Percentiles rank a stretch among this genome's conserved stretches.
Conservation (phyloP, 768 basidiomycete species). For the Lactifluus subvellereus region DNA sequence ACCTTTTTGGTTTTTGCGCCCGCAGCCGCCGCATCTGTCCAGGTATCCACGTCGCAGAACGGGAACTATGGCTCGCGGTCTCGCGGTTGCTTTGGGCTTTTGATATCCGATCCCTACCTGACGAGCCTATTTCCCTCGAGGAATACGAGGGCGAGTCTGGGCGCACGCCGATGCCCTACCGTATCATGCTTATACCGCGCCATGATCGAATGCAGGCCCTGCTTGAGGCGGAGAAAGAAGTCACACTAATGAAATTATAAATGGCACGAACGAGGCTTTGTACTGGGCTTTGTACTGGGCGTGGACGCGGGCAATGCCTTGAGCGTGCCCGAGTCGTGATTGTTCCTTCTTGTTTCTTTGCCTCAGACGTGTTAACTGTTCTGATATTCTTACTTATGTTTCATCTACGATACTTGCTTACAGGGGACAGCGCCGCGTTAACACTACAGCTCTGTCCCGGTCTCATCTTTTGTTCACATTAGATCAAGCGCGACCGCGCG, state of each 20-base stretch:
- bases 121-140: constrained; percentile 40
- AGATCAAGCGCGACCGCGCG: too few relatives aligned
- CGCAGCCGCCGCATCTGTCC: constrained; percentile 37
- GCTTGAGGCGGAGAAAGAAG: constrained; percentile 19
- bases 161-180: constrained; percentile 41
- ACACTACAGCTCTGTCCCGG: too few relatives aligned
- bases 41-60: constrained; percentile 41
- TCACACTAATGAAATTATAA: constrained; percentile 18
- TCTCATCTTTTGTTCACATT: too few relatives aligned
- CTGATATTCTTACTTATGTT: too few relatives aligned
- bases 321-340: too few relatives aligned
- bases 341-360: too few relatives aligned
- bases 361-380: too few relatives aligned
- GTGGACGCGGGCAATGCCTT: too few relatives aligned
- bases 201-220: constrained; percentile 22
- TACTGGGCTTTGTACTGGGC: too few relatives aligned
- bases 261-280: not conserved
- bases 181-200: constrained; percentile 27
- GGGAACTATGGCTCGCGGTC: constrained; percentile 41
- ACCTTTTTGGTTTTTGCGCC: not conserved
- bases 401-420: too few relatives aligned
- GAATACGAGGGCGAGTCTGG: constrained; percentile 46
- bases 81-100: constrained; percentile 46
- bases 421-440: too few relatives aligned
- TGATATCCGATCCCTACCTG: constrained; percentile 37